Conservation (phyloP, 2,329 filamentous ascomycete genomes). For the Aspergillus caelatus region DNA sequence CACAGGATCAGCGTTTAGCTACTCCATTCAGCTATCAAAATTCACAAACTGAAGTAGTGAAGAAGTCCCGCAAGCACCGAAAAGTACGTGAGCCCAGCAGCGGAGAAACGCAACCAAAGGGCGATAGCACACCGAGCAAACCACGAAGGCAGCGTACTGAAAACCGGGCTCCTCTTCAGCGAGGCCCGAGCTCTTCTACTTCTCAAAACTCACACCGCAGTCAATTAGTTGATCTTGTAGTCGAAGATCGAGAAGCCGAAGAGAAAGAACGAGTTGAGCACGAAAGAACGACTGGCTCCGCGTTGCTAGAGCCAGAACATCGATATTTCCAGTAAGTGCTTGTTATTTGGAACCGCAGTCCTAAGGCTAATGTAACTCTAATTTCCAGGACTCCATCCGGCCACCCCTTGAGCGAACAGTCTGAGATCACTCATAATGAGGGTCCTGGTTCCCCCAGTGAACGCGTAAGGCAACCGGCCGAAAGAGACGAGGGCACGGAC, state of each 20-base stretch:
- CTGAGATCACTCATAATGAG: conserved; percentile 11
- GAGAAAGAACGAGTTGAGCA: conserved; percentile 64
- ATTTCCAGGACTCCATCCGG: conserved; percentile 34
- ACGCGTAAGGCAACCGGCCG: conserved; percentile 2
- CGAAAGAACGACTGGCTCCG: conserved; percentile 63
- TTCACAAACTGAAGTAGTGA: conserved; percentile 36
- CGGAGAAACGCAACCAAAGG: conserved; percentile 27
- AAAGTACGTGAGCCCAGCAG: conserved; percentile 33
- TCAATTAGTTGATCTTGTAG: conserved; percentile 68
- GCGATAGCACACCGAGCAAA: conserved; percentile 34
- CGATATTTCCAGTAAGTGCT: conserved; percentile 37
- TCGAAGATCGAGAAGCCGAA: conserved; percentile 66
- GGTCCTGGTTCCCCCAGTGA: not conserved
- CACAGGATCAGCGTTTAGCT: conserved; percentile 68
- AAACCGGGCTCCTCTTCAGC: conserved; percentile 29
- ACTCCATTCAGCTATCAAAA: conserved; percentile 56
- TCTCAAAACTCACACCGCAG: conserved; percentile 61
- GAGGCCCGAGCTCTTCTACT: conserved; percentile 39
- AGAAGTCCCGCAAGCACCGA: conserved; percentile 42
- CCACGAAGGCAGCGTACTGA: conserved; percentile 32
- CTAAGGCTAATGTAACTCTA: conserved; percentile 20
- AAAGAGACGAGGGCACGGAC: conserved; percentile 5
- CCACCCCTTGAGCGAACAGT: conserved; percentile 32
- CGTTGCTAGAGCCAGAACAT: conserved; percentile 56
- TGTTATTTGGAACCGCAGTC: conserved; percentile 1